These are phyloP conservation scores for Dipodascopsis uninucleata DNA, from an alignment of 805 yeast genomes.

Conservation along the genomic window DNA sequence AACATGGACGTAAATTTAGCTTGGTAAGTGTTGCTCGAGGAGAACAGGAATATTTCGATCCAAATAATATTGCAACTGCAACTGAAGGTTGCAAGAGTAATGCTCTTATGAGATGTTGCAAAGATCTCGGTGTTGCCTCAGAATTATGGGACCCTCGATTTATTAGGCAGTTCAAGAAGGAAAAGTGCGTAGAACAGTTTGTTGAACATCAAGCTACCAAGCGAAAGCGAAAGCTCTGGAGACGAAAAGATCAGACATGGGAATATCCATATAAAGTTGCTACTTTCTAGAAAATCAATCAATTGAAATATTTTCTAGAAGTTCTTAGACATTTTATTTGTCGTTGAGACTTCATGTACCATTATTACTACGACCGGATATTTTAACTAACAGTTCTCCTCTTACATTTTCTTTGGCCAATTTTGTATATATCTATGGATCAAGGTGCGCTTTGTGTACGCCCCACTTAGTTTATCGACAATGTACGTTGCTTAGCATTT, in stretches of 20 bases:
- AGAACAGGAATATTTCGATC: constrained; percentile 87
- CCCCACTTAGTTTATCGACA: not conserved
- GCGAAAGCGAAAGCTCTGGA: constrained; percentile 82
- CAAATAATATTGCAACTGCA: constrained; percentile 87
- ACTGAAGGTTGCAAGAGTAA: constrained; percentile 96
- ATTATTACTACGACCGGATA: not conserved
- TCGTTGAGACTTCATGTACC: not conserved
- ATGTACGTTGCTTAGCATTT: no score
- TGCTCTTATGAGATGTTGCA: constrained; percentile 96
- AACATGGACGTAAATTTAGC: constrained; percentile 5
- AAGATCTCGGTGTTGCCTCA: constrained; percentile 93
- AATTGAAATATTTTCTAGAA: not conserved
- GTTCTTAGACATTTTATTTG: not conserved
- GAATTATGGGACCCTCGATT: constrained; percentile 97
- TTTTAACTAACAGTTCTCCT: no score
- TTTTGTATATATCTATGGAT: not conserved
- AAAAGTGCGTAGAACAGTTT: constrained; percentile 73
- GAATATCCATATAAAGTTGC: constrained; percentile 74
- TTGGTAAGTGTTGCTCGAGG: constrained; percentile 91
- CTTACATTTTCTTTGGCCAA: no score
- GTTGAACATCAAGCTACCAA: constrained; percentile 80
- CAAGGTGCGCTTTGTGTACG: not conserved
- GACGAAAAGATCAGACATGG: constrained; percentile 73
- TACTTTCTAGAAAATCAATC: constrained; percentile 3
- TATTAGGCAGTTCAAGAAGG: constrained; percentile 62